Base-by-base conservation (phyloP, 129 eudicot species). In the Lonicera japonica region DNA sequence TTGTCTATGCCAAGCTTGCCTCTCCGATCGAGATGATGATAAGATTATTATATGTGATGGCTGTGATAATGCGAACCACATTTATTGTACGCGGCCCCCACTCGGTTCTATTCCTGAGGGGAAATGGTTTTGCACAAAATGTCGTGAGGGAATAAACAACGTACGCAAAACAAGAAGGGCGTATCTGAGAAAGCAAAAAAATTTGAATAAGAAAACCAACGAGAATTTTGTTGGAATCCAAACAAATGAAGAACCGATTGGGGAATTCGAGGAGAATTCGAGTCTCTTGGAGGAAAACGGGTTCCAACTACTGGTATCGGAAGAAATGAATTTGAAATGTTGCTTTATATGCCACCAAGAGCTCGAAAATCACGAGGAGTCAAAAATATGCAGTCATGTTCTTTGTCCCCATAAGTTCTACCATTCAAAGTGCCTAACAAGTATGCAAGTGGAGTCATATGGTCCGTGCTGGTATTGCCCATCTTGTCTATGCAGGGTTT, bases 401-500 rank as follows among this genome's bases (percentile, higher is more conserved):
- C 72, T 71, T 54, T 91, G 98, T 56, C 63, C 65, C 48, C 83
- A 77, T 68, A 84, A 87, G 61, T 80, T 75, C 45, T 91, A 82
- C 76, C 98, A 91, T 54, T 78, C 50, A 43, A 71, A 64, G 20
- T 91, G 98, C 71, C 58, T 91, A 51, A 82, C 88, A 16, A 66
- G 45, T 38, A 76, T 74, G 76, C 88, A 91, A 72, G 51, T 78
- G 54, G 67, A 75, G 21, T 65, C 80, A 2, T 70, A 61, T 21
- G 86, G 95, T 20, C 69, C 81, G 12, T 73, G 86, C 57, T 91
- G 98, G 98, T 84, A 84, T 68, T 87, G 98, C 78, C 98, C 98
- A 11, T 84, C 89, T 20, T 91, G 98, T 78, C 76, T 91, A 25
- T 91, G 98, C 69, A 70, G 94, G 67, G 57, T 60, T 51, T 91